Conservation (phyloP, 2,329 filamentous ascomycete species). For the Venturia effusa region DNA sequence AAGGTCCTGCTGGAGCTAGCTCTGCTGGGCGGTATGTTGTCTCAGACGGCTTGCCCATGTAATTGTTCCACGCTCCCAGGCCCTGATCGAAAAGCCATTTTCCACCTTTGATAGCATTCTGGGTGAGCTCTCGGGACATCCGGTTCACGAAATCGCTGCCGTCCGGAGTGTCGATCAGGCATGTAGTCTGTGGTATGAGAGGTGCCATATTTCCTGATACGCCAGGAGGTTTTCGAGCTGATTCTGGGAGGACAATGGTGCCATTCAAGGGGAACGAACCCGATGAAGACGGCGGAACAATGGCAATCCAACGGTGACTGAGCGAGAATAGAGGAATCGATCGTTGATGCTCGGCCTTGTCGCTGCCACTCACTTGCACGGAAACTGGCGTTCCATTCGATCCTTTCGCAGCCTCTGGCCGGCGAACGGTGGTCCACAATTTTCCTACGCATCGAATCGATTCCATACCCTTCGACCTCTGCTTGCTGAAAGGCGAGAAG, state of each 20-base stretch:
- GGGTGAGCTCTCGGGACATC: conserved; percentile 67
- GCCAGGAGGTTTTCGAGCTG: conserved; percentile 42
- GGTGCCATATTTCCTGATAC: conserved; percentile 53
- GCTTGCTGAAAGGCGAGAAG: conserved; percentile 33
- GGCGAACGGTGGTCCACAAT: conserved; percentile 79
- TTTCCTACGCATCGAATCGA: conserved; percentile 60
- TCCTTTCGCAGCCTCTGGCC: conserved; percentile 21
- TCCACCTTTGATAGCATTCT: conserved; percentile 64
- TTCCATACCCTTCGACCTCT: conserved; percentile 13
- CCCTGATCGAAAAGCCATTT: conserved; percentile 71
- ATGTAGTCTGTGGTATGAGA: conserved; percentile 54
- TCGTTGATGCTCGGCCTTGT: conserved; percentile 27
- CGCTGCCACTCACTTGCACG: conserved; percentile 19
- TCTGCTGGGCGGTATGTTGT: conserved; percentile 29
- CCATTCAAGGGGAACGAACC: conserved; percentile 58
- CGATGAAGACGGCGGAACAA: conserved; percentile 62
- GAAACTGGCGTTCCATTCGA: conserved; percentile 24
- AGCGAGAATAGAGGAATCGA: conserved; percentile 59
- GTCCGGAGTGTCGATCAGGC: conserved; percentile 61
- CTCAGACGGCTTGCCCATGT: conserved; percentile 58
- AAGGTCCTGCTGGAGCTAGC: conserved; percentile 26
- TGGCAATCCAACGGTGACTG: conserved; percentile 65
- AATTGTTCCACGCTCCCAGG: conserved; percentile 66
- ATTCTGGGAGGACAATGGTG: conserved; percentile 41
- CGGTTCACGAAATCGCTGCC: conserved; percentile 64